Percentiles rank a stretch among this genome's conserved stretches.
phyloP scores from a whole-genome alignment of 1,284 basidiomycete genomes.

The Fomitiporia mediterranea region DNA sequence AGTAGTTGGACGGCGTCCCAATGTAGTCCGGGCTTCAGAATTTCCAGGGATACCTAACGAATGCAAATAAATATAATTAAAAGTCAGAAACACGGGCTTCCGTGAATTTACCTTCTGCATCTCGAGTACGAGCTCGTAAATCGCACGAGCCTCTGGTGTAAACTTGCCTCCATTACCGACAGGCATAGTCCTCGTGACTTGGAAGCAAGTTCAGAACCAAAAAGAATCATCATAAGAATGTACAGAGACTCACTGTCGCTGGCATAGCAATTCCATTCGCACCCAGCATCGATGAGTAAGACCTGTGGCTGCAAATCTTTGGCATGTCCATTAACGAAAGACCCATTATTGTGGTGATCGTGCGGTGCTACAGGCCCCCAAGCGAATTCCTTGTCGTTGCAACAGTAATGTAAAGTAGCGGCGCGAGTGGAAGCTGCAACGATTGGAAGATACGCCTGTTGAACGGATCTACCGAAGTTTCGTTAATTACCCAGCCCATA shows the following conservation, averaged over 20 bases:
- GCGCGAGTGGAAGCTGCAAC: slow-evolving; percentile 81
- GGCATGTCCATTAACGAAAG: slow-evolving; percentile 31
- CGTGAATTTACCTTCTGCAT: slow-evolving; percentile 73
- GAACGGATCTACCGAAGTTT: slow-evolving; percentile 53
- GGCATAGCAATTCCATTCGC: slow-evolving; percentile 82
- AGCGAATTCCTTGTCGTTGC: slow-evolving; percentile 74
- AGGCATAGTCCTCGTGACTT: slow-evolving; percentile 78
- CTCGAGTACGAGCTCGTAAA: slow-evolving; percentile 80
- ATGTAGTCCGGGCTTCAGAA: slow-evolving; percentile 68
- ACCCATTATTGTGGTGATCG: slow-evolving; percentile 49
- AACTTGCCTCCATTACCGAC: slow-evolving; percentile 89
- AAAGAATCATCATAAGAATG: not conserved
- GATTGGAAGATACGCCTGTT: slow-evolving; percentile 88
- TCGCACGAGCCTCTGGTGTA: slow-evolving; percentile 68
- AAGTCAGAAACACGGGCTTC: not conserved
- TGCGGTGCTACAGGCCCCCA: slow-evolving; percentile 66
- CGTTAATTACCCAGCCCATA: not conserved
- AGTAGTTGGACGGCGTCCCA: slow-evolving; percentile 84
- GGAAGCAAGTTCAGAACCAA: not conserved
- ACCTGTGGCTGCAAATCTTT: slow-evolving; percentile 66
- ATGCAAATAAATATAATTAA: not conserved
- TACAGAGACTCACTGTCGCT: slow-evolving; percentile 53
- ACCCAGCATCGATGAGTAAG: slow-evolving; percentile 87
- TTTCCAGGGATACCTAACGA: slow-evolving; percentile 58
- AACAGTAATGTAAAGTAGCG: slow-evolving; percentile 87